A percentile compares a stretch with the other conserved stretches of the same genome.
Conservation (phyloP, 331 rosid species). For the Rosa hybrid region DNA sequence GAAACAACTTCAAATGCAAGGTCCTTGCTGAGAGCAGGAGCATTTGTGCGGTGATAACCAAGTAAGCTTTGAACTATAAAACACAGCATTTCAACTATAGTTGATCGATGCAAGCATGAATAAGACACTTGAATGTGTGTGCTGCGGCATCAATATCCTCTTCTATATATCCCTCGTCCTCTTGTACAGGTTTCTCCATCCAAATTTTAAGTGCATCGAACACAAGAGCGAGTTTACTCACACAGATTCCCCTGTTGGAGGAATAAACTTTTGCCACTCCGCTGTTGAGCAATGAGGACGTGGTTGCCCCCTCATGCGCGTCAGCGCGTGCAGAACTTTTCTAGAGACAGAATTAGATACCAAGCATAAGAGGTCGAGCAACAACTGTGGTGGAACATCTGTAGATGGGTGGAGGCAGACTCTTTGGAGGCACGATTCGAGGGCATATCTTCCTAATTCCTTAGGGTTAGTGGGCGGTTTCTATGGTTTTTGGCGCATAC, state of each 20-base stretch:
- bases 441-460: too few relatives aligned
- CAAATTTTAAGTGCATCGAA: constrained; percentile 74
- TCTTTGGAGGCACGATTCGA: too few relatives aligned
- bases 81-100: constrained; percentile 74
- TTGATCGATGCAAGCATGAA: constrained; percentile 67
- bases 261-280: constrained; percentile 68
- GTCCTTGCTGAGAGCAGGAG: constrained; percentile 55
- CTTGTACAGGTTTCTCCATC: not conserved
- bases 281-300: constrained; percentile 67
- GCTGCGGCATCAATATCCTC: constrained; percentile 69
- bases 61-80: constrained; percentile 71
- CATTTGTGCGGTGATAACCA: constrained; percentile 48
- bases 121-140: constrained; percentile 60
- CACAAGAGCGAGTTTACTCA: constrained; percentile 49
- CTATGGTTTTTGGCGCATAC: too few relatives aligned
- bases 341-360: constrained; percentile 46
- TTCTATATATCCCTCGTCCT: constrained; percentile 20
- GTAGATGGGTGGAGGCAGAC: constrained; percentile 33
- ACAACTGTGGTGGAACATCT: constrained; percentile 55
- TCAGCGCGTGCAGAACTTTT: constrained; percentile 58
- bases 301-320: constrained; percentile 61
- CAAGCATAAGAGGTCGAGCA: constrained; percentile 65
- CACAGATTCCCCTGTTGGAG: constrained; percentile 60
- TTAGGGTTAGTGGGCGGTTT: too few relatives aligned
- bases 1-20: constrained; percentile 67